Evolutionary conservation across 2,329 filamentous ascomycete genomes (phyloP).

Genomic region (Eutypa lata): DNA sequence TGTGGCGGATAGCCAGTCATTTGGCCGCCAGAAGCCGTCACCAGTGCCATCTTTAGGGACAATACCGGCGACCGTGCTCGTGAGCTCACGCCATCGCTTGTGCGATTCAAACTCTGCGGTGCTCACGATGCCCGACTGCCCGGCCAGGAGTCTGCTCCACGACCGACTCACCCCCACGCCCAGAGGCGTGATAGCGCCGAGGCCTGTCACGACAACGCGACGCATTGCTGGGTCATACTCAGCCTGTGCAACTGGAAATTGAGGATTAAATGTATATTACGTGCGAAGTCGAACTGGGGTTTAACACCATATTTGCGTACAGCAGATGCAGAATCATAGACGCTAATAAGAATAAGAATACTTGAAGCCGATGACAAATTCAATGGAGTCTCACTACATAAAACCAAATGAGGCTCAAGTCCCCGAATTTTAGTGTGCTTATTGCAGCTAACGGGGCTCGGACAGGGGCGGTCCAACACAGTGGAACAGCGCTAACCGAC

Average conservation of each 20-base stretch:
- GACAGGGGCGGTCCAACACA: no score
- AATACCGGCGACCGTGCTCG: slow-evolving; percentile 80
- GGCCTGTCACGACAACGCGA: slow-evolving; percentile 79
- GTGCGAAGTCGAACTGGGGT: no score
- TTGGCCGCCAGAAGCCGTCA: slow-evolving; percentile 45
- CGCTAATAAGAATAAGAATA: no score
- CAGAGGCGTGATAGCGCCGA: slow-evolving; percentile 79
- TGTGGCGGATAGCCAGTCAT: slow-evolving; percentile 50
- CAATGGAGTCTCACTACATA: no score
- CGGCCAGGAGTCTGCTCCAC: slow-evolving; percentile 77
- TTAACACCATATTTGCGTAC: not conserved
- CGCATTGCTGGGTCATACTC: slow-evolving; percentile 50
- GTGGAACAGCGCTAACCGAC: no score
- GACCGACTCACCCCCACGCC: slow-evolving; percentile 74
- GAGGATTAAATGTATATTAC: not conserved
- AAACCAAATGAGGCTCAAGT: no score
- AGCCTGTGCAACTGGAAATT: not conserved
- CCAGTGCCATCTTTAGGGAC: slow-evolving; percentile 59
- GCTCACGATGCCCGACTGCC: slow-evolving; percentile 77
- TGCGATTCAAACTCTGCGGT: slow-evolving; percentile 58
- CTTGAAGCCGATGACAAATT: no score
- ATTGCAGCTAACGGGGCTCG: no score
- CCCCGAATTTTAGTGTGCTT: no score
- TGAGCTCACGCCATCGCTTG: slow-evolving; percentile 65
- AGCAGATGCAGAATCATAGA: no score